Evolutionary conservation across 257 asterid species (phyloP).

Genomic region (Paulownia fortunei): DNA sequence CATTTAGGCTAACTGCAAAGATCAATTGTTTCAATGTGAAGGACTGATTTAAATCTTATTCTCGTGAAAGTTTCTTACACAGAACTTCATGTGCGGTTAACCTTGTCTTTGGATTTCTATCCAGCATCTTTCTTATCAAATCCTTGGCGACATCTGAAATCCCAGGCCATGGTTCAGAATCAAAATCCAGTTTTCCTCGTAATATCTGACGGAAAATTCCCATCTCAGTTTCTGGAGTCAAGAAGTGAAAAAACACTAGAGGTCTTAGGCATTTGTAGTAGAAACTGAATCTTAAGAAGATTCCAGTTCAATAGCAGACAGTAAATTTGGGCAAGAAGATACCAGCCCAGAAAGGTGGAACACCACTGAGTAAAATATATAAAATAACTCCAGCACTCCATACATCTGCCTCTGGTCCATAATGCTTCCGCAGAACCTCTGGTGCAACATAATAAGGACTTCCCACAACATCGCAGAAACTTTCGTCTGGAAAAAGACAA

Average conservation of each 20-base stretch:
- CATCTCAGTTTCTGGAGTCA: conserved; percentile 88
- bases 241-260: conserved; percentile 27
- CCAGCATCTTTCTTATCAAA: conserved; percentile 84
- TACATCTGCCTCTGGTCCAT: conserved; percentile 93
- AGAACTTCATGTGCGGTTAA: conserved; percentile 91
- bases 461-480: conserved; percentile 86
- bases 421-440: conserved; percentile 85
- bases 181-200: conserved; percentile 77
- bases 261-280: conserved; percentile 19
- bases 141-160: conserved; percentile 87
- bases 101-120: conserved; percentile 78
- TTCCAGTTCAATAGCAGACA: not conserved
- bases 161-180: conserved; percentile 93
- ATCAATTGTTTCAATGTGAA: not conserved
- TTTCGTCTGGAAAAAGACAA: conserved; percentile 59
- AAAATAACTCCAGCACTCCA: conserved; percentile 98
- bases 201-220: conserved; percentile 95
- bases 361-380: conserved; percentile 92
- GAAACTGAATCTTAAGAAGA: not conserved
- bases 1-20: conserved; percentile 6
- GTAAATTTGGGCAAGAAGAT: conserved; percentile 20
- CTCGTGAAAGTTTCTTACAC: conserved; percentile 53
- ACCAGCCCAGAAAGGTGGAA: conserved; percentile 99
- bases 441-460: conserved; percentile 98
- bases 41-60: not conserved